phyloP scores from a whole-genome alignment of 139 green algal species.

The Spirogloea muscicola region DNA sequence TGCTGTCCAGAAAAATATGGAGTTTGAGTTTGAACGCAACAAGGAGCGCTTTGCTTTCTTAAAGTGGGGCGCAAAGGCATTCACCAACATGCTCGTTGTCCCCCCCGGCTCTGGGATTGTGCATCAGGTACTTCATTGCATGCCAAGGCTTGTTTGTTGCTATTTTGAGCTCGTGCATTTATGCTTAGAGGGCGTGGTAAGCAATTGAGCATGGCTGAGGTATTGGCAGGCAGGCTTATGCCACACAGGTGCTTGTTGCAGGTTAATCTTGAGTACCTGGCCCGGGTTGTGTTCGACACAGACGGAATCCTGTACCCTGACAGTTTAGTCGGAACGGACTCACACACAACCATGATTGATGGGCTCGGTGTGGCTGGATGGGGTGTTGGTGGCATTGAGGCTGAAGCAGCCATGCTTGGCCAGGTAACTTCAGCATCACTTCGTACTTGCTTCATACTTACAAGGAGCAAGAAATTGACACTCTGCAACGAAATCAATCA shows the following conservation, averaged over 20 bases:
- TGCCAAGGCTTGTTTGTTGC: too few species aligned
- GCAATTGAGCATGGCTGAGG: too few species aligned
- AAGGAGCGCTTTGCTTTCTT: slow-evolving; percentile 55
- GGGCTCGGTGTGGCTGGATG: slow-evolving; percentile 50
- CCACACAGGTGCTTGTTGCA: slow-evolving; percentile 3
- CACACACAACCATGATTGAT: slow-evolving; percentile 57
- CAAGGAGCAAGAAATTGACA: not conserved
- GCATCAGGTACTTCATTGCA: slow-evolving; percentile 55
- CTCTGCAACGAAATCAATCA: too few species aligned
- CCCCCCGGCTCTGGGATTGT: slow-evolving; percentile 52
- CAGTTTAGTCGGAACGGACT: slow-evolving; percentile 50
- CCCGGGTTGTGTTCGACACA: slow-evolving; percentile 46
- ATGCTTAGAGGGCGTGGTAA: too few species aligned
- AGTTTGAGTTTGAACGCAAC: slow-evolving; percentile 54
- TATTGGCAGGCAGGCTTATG: too few species aligned
- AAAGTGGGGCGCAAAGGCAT: slow-evolving; percentile 55
- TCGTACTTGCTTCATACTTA: not conserved
- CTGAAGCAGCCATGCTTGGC: slow-evolving; percentile 52
- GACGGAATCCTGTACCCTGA: slow-evolving; percentile 50
- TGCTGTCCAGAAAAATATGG: slow-evolving; percentile 48
- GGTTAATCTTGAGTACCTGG: slow-evolving; percentile 58
- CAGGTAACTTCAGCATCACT: slow-evolving; percentile 29
- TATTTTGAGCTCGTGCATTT: too few species aligned
- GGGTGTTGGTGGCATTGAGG: slow-evolving; percentile 55
- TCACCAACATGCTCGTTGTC: slow-evolving; percentile 58